Evolutionary conservation across 495 filamentous ascomycete genomes (phyloP).

Genomic region (Penicillium subrubescens): DNA sequence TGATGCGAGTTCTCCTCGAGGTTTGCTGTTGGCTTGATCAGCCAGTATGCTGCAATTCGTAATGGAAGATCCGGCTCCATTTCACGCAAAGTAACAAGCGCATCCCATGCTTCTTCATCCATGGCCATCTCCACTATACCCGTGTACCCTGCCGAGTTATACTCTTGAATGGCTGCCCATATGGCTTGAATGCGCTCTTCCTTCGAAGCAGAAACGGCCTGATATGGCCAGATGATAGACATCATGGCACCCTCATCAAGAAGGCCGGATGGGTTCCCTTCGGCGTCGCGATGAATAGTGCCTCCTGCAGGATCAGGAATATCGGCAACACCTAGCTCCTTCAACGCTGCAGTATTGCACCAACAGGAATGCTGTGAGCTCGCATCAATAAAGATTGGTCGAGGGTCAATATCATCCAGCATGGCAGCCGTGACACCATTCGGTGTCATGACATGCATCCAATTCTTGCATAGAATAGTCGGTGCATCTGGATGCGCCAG

Average conservation of each 20-base stretch:
- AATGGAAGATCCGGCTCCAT: conserved; percentile 45
- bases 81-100: conserved; percentile 48
- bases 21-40: conserved; percentile 40
- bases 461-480: conserved; percentile 58
- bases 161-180: conserved; percentile 49
- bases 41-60: conserved; percentile 66
- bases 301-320: conserved; percentile 58
- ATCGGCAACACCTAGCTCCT: conserved; percentile 51
- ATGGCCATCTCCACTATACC: conserved; percentile 72
- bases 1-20: conserved; percentile 21
- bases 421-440: conserved; percentile 52
- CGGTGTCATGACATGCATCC: conserved; percentile 62
- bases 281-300: conserved; percentile 54
- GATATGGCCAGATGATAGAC: conserved; percentile 58
- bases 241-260: conserved; percentile 59
- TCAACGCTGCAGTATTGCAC: conserved; percentile 58
- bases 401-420: conserved; percentile 53
- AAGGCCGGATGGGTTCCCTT: conserved; percentile 54
- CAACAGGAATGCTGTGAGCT: conserved; percentile 66
- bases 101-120: conserved; percentile 62
- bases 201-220: conserved; percentile 51
- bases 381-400: conserved; percentile 62
- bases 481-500: conserved; percentile 46
- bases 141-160: conserved; percentile 60
- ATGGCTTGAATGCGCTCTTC: conserved; percentile 55